Evolutionary conservation across 108 stramenopile species (phyloP).

Genomic region (Nitzschia sp.): DNA sequence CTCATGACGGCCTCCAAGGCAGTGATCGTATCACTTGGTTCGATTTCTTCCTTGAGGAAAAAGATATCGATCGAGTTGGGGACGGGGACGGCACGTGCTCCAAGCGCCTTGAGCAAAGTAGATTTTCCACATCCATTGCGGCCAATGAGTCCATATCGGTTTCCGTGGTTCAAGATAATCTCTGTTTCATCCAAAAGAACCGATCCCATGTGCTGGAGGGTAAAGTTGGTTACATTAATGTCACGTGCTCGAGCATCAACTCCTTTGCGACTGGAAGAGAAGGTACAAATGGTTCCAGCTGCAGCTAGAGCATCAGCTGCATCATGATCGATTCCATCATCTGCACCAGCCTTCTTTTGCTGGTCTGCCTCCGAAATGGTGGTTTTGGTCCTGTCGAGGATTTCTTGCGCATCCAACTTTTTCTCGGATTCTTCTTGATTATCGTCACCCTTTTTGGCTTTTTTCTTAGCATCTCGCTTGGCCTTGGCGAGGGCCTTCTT

Average conservation of each 20-base stretch:
- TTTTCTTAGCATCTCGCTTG: slow-evolving; percentile 79
- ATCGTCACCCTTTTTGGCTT: slow-evolving; percentile 61
- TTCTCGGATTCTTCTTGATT: slow-evolving; percentile 45
- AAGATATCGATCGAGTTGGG: slow-evolving; percentile 96
- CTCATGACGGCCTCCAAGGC: slow-evolving; percentile 97
- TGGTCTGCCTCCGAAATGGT: slow-evolving; percentile 21
- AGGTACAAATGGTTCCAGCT: slow-evolving; percentile 85
- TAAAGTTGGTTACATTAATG: slow-evolving; percentile 93
- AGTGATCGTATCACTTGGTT: slow-evolving; percentile 87
- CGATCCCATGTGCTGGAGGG: slow-evolving; percentile 88
- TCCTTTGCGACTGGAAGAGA: slow-evolving; percentile 59
- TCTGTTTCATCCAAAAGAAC: slow-evolving; percentile 92
- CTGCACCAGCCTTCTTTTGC: slow-evolving; percentile 23
- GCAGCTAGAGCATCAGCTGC: slow-evolving; percentile 72
- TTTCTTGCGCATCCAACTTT: slow-evolving; percentile 17
- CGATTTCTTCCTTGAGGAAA: slow-evolving; percentile 93
- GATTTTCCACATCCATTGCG: slow-evolving; percentile 79
- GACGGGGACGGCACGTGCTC: slow-evolving; percentile 92
- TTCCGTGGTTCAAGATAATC: slow-evolving; percentile 95
- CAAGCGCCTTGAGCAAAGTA: slow-evolving; percentile 89
- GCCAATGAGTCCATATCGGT: slow-evolving; percentile 89
- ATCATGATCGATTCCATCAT: slow-evolving; percentile 61
- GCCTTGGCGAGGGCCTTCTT: slow-evolving; percentile 85
- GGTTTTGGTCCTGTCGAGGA: slow-evolving; percentile 22
- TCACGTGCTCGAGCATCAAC: slow-evolving; percentile 87